Percentiles rank a stretch among this genome's conserved stretches.
phyloP scores from a whole-genome alignment of 2,329 filamentous ascomycete species.

The Ceratocystis alfenasii region DNA sequence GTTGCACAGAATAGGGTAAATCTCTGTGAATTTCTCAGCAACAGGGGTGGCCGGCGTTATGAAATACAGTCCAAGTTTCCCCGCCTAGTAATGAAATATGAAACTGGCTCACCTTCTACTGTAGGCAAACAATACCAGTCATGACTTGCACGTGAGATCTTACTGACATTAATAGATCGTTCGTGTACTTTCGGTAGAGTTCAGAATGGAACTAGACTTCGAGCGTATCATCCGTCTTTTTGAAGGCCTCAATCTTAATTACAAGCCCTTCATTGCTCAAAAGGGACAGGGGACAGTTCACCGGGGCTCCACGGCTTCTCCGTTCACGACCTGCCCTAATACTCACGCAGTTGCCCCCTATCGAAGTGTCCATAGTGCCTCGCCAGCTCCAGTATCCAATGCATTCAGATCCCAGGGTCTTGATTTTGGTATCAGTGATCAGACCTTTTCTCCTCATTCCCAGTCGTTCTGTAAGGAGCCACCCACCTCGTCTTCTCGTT shows the following conservation, averaged over 20 bases:
- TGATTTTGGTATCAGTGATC: neutral
- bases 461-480: neutral
- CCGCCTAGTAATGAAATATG: constrained; percentile 20
- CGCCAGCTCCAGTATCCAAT: constrained; percentile 15
- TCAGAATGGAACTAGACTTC: constrained; percentile 15
- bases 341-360: neutral
- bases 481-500: neutral
- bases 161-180: constrained; percentile 12
- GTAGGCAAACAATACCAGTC: constrained; percentile 1
- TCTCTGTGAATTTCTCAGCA: constrained; percentile 13
- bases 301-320: constrained; percentile 17
- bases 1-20: constrained; percentile 15
- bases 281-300: constrained; percentile 2
- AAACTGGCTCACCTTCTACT: constrained; percentile 7
- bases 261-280: constrained; percentile 16
- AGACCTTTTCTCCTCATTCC: constrained; percentile 1
- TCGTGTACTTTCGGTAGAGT: constrained; percentile 19
- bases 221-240: constrained; percentile 17
- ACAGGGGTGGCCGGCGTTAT: constrained; percentile 15
- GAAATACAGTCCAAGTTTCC: constrained; percentile 20
- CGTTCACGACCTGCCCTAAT: constrained; percentile 6
- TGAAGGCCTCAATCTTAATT: constrained; percentile 17
- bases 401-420: constrained; percentile 8
- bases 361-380: constrained; percentile 17
- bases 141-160: neutral